phyloP scores from a whole-genome alignment of 768 basidiomycete species.

The Lactarius sanguifluus region DNA sequence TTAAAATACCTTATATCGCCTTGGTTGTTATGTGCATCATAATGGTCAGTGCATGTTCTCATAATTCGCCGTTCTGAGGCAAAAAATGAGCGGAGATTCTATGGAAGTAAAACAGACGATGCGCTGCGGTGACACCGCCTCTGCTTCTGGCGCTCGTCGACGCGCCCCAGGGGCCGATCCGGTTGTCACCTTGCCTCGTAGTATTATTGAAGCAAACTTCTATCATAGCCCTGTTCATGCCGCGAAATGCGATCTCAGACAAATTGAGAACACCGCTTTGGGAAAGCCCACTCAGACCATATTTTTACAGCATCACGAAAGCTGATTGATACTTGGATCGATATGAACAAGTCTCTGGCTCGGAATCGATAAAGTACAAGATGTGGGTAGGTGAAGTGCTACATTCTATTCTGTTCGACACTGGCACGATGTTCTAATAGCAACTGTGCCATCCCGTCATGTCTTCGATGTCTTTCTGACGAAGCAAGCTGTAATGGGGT shows the following conservation, averaged over 20 bases:
- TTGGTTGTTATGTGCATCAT: too few species aligned
- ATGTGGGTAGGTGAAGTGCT: not conserved
- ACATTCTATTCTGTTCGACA: not conserved
- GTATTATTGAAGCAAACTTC: too few species aligned
- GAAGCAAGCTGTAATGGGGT: not conserved
- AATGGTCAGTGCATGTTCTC: too few species aligned
- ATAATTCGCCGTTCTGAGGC: too few species aligned
- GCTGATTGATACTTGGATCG: too few species aligned
- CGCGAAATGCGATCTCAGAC: too few species aligned
- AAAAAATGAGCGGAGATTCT: too few species aligned
- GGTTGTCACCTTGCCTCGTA: not conserved
- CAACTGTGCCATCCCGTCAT: not conserved
- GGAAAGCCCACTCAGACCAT: too few species aligned
- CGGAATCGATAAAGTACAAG: too few species aligned
- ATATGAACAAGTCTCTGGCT: not conserved
- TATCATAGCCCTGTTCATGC: too few species aligned
- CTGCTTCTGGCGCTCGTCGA: not conserved
- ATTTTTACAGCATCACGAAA: not conserved
- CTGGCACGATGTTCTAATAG: not conserved
- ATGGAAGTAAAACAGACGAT: too few species aligned
- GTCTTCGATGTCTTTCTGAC: not conserved
- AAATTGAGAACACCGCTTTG: not conserved
- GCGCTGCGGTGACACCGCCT: too few species aligned
- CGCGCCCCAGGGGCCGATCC: not conserved
- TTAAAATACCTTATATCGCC: not conserved